A percentile compares a stretch with the other conserved stretches of the same genome.
These are phyloP conservation scores for Suillus brevipes DNA, from an alignment of 768 basidiomycete species.

Conservation along the genomic window DNA sequence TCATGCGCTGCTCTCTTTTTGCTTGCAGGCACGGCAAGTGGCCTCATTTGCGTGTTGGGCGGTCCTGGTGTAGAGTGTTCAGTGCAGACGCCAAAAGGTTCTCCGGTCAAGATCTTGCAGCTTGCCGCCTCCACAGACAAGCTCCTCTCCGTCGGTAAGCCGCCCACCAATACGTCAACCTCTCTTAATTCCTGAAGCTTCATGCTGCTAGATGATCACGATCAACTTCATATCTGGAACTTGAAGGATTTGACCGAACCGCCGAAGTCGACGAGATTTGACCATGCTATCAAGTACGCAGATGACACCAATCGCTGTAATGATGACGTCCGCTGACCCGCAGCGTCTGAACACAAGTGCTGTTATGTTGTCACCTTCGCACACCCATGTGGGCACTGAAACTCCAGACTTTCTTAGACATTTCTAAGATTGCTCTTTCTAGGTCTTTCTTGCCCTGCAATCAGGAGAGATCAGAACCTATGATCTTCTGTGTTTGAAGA, in stretches of 20 bases:
- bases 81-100: constrained; percentile 46
- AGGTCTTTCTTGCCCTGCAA: constrained; percentile 51
- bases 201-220: constrained; percentile 45
- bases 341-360: constrained; percentile 34
- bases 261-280: constrained; percentile 50
- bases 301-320: constrained; percentile 3
- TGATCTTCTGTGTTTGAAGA: constrained; percentile 66
- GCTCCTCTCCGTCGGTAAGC: constrained; percentile 63
- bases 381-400: constrained; percentile 61
- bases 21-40: constrained; percentile 58
- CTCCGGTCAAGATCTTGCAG: constrained; percentile 57
- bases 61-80: constrained; percentile 60
- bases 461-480: constrained; percentile 70
- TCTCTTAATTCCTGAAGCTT: neutral
- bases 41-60: constrained; percentile 66
- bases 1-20: neutral
- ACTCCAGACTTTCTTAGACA: constrained; percentile 12
- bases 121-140: constrained; percentile 57
- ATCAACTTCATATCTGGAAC: constrained; percentile 62
- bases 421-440: constrained; percentile 1
- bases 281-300: constrained; percentile 40
- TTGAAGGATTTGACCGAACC: constrained; percentile 53
- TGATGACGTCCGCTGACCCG: neutral
- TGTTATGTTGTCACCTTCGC: constrained; percentile 64
- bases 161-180: neutral